Base-by-base conservation (phyloP, 805 yeast species). In the Candida chilensis region DNA sequence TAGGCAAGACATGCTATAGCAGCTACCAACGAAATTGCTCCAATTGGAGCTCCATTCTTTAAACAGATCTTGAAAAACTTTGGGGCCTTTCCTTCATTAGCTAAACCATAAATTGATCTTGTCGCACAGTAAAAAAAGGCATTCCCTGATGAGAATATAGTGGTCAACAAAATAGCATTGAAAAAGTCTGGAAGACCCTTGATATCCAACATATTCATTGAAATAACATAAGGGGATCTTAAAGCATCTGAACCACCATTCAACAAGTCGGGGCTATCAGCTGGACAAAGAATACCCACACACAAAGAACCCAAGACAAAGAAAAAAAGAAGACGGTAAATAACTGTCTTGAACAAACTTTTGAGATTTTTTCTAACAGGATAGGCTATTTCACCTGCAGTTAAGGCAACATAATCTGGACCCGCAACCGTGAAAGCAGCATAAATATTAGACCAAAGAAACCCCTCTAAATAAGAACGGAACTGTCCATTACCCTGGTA, bases 1-100 rank as follows among this genome's bases (percentile, higher is more conserved):
- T 43, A 54, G 3, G 53, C 41, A 32, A 54, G 45, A 24, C 48
- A 41, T 4, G 40, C 32, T 34, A 55, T 28, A 17, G 38, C 34
- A 25, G 41, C 28, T 2, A 50, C 36, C 15, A 42, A 37, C 9
- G 29, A 16, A 15, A 57, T 56, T 21, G 56, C 46, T 36, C 38
- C 47, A 15, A 57, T 37, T n/a, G 64, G 64, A 16, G 54, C 56
- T 4, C 64, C 64, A 18, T 49, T 45, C 13, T 40, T 41, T 40
- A 42, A 36, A 32, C 60, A 55, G 28, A 44, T 5, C 55, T 44
- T 43, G 37, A 70, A 57, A 37, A 59, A 47, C 27, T 47, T 51
- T 33, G 78, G 78, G 6, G 74, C 68, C 32, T 61, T 60, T 4
- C 74, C 74, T 26, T 69, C 71, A 28, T 63, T 58, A 9, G 75